These are phyloP conservation scores for Citrullus amarus DNA, from an alignment of 306 rosid species.

Conservation along the genomic window DNA sequence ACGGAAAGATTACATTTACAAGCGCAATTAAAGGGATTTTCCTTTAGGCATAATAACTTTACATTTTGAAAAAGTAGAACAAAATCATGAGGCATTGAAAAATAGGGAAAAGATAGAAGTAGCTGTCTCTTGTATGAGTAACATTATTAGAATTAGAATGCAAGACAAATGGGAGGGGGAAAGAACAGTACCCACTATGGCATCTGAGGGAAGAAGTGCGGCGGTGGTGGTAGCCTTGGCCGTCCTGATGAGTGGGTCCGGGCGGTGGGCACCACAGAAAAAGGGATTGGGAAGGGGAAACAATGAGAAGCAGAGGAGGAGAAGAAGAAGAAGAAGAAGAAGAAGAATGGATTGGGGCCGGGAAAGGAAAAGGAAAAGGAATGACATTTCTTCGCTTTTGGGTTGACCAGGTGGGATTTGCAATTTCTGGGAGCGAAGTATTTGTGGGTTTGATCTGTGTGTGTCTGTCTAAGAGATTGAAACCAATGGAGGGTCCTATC, in stretches of 20 bases:
- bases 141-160: slow-evolving; percentile 22
- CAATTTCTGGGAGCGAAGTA: slow-evolving; percentile 16
- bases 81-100: slow-evolving; percentile 21
- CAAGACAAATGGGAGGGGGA: slow-evolving; percentile 27
- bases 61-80: slow-evolving; percentile 24
- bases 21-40: slow-evolving; percentile 28
- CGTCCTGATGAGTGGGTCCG: slow-evolving; percentile 16
- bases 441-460: slow-evolving; percentile 25
- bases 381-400: slow-evolving; percentile 16
- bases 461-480: slow-evolving; percentile 15
- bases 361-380: not conserved
- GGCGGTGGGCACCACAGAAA: slow-evolving; percentile 29
- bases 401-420: slow-evolving; percentile 15
- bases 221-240: slow-evolving; percentile 10
- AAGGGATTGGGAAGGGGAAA: slow-evolving; percentile 20
- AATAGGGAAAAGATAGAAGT: slow-evolving; percentile 15
- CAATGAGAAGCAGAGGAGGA: not conserved
- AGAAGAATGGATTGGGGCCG: not conserved
- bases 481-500: slow-evolving; percentile 40
- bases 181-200: slow-evolving; percentile 36
- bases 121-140: slow-evolving; percentile 25
- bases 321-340: not conserved
- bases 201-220: slow-evolving; percentile 32
- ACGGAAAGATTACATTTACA: not conserved
- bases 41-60: slow-evolving; percentile 17